Conservation (phyloP, 208 protist genomes). For the Wallacemonas collosoma region DNA sequence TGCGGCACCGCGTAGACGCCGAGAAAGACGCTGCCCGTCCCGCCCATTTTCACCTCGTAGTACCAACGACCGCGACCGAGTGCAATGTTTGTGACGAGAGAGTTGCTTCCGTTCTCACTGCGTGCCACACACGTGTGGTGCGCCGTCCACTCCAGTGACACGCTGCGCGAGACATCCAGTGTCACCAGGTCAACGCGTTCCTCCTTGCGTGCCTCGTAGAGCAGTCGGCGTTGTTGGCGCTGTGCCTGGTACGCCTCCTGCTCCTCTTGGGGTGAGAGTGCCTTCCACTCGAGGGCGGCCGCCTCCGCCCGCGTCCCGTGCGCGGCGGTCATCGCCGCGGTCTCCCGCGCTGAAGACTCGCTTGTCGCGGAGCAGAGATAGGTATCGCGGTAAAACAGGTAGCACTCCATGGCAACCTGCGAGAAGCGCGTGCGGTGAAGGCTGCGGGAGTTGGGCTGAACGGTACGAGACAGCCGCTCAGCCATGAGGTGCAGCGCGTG, state of each 20-base stretch:
- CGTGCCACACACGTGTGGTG: slow-evolving; percentile 72
- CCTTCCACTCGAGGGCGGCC: slow-evolving; percentile 2
- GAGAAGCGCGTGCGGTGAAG: slow-evolving; percentile 71
- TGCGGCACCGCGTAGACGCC: slow-evolving; percentile 60
- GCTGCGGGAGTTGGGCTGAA: slow-evolving; percentile 30
- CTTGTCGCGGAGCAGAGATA: slow-evolving; percentile 41
- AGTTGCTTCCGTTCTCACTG: slow-evolving; percentile 38
- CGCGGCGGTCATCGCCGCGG: slow-evolving; percentile 20
- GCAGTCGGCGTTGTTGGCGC: slow-evolving; percentile 61
- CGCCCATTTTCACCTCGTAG: slow-evolving; percentile 82
- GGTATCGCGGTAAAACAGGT: slow-evolving; percentile 64
- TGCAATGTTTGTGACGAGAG: slow-evolving; percentile 59
- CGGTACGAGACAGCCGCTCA: slow-evolving; percentile 61
- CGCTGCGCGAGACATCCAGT: slow-evolving; percentile 44
- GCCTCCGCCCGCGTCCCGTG: not conserved
- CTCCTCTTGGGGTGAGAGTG: slow-evolving; percentile 19
- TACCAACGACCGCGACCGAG: slow-evolving; percentile 84
- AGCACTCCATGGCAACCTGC: slow-evolving; percentile 72
- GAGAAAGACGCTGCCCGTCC: slow-evolving; percentile 63
- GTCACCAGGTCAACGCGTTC: slow-evolving; percentile 73
- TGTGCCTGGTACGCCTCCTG: slow-evolving; percentile 51
- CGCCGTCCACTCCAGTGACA: slow-evolving; percentile 73
- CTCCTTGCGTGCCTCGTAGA: slow-evolving; percentile 62
- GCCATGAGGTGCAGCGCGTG: slow-evolving; percentile 77
- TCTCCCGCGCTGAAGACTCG: not conserved